Percentiles rank a stretch among this genome's conserved stretches.
phyloP scores from a whole-genome alignment of 140 eudicot genomes.

The Senecio squalidus region DNA sequence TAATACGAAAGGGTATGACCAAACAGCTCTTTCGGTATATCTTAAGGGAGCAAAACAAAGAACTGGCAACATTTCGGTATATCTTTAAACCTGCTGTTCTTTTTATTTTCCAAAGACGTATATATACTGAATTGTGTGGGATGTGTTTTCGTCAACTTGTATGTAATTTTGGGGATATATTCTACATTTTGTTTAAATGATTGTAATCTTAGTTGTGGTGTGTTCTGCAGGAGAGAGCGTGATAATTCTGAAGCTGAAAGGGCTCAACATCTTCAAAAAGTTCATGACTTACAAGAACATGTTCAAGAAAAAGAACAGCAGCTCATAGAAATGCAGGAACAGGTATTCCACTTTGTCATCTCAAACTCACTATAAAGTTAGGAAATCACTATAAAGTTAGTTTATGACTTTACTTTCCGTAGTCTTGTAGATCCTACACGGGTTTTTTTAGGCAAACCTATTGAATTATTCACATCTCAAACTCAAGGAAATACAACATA shows the following conservation, averaged over 20 bases:
- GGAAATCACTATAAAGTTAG: too few species aligned
- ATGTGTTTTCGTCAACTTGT: too few species aligned
- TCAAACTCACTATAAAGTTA: too few species aligned
- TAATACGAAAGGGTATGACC: too few species aligned
- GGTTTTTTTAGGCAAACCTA: too few species aligned
- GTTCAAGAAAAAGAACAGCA: constrained; percentile 79
- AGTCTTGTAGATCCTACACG: too few species aligned
- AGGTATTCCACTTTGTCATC: constrained; percentile 51
- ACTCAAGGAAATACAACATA: too few species aligned
- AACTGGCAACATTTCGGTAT: constrained; percentile 74
- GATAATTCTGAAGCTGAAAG: constrained; percentile 90
- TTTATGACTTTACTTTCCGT: too few species aligned
- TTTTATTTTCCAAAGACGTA: background rate
- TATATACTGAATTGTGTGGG: background rate
- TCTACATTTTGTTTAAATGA: constrained; percentile 4
- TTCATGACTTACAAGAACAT: constrained; percentile 90
- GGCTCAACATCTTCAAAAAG: constrained; percentile 73
- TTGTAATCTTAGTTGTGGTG: constrained; percentile 1
- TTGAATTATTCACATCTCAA: too few species aligned
- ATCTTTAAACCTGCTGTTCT: background rate
- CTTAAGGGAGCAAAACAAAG: constrained; percentile 73
- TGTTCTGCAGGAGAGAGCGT: constrained; percentile 73
- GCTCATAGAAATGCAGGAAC: constrained; percentile 83
- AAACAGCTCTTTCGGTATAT: too few species aligned
- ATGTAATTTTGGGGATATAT: background rate